Evolutionary conservation across 768 basidiomycete species (phyloP), one percentile per base, ranked within the genome.

Genomic region (Galerina marginata): DNA sequence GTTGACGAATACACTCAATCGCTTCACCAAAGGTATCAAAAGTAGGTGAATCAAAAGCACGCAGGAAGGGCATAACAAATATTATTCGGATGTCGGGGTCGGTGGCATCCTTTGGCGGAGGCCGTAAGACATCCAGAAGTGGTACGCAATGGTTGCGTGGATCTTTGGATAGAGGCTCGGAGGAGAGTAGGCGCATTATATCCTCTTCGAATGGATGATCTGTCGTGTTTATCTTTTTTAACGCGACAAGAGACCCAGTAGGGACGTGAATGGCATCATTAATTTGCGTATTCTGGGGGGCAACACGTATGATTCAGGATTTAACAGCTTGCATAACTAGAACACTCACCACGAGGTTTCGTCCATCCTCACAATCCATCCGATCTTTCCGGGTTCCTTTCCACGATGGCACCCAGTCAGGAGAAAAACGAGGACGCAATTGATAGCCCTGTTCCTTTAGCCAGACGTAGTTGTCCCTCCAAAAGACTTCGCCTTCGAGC

Each of bases 61-160:
- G 66, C 6, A 78, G 64, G 0, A 74, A 29, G 0, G 77, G 79
- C 75, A 79, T 76, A 0, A 59, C 76, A 58, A 67, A 67, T 69
- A 64, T 49, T 65, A 40, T 33, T 33, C 29, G 29, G 29, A 33
- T 3, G 2, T 7, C 71, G 73, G 42, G 64, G 59, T 45, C 56
- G 4, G 36, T 47, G 38, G 16, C 29, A 6, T 52, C 57, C 23
- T 23, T 23, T 4, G 6, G 11, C 0, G 58, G 60, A 9, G 50
- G 44, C 4, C 38, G 23, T 2, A 67, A 44, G 2, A 56, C 46
- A 1, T 67, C 61, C 2, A 57, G 26, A 1, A 67, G 10, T 12
- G 38, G 56, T 5, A 61, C 63, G 20, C 59, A 62, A 9, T 60
- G 60, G 33, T 67, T 67, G 3, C 51, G 39, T 9, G 52, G 60